A percentile compares a stretch with the other conserved stretches of the same genome.
Conservation (phyloP, 2,329 filamentous ascomycete species). For the Mariannaea sp. region DNA sequence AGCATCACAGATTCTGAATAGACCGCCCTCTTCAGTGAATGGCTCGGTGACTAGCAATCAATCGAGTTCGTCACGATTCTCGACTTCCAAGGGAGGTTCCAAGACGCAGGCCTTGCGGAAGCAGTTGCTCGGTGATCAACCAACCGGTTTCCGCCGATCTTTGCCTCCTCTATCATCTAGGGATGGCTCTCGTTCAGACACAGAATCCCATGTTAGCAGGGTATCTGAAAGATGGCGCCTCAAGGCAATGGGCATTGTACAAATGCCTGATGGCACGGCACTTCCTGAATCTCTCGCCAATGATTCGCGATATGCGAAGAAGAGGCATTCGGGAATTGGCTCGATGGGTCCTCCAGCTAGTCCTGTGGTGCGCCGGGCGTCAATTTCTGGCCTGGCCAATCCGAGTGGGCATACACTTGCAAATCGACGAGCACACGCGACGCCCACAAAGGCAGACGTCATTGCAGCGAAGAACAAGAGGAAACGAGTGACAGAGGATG, state of each 20-base stretch:
- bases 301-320: slow-evolving; percentile 50
- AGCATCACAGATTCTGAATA: slow-evolving; percentile 44
- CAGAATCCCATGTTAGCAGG: slow-evolving; percentile 40
- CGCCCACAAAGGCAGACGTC: slow-evolving; percentile 17
- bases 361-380: slow-evolving; percentile 31
- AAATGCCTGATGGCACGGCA: slow-evolving; percentile 58
- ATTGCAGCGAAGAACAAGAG: slow-evolving; percentile 39
- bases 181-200: slow-evolving; percentile 35
- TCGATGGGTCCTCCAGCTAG: slow-evolving; percentile 31
- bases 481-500: slow-evolving; percentile 40
- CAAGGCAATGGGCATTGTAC: slow-evolving; percentile 57
- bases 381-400: slow-evolving; percentile 28
- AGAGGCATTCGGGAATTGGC: slow-evolving; percentile 46
- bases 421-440: slow-evolving; percentile 30
- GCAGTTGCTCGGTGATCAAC: slow-evolving; percentile 38
- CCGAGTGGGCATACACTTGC: slow-evolving; percentile 25
- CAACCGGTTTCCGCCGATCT: slow-evolving; percentile 46
- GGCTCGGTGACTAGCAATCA: slow-evolving; percentile 29
- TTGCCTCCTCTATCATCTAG: slow-evolving; percentile 43
- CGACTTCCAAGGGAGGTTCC: slow-evolving; percentile 34
- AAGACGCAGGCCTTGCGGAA: slow-evolving; percentile 48
- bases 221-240: slow-evolving; percentile 53
- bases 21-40: slow-evolving; percentile 31
- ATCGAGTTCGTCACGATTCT: slow-evolving; percentile 27
- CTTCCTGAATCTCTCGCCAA: slow-evolving; percentile 56